Percentiles rank a stretch among this genome's conserved stretches.
Evolutionary conservation across 1,139 yeast species (phyloP).

Genomic region (Dujonia santamariae): DNA sequence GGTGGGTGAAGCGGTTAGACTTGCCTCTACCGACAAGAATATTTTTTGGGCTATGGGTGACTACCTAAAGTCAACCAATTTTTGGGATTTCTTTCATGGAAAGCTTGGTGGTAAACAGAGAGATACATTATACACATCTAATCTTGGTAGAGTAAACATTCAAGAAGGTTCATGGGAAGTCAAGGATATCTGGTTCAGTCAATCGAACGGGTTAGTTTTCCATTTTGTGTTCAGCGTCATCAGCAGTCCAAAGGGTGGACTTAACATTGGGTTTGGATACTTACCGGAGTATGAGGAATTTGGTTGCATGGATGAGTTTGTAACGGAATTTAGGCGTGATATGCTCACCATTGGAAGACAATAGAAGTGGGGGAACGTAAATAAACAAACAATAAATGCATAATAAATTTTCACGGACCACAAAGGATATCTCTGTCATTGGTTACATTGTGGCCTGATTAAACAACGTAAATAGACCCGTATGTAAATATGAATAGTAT

Average conservation of each 20-base stretch:
- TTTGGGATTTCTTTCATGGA: conserved; percentile 11
- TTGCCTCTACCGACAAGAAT: neutral
- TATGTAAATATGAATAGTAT: too few species aligned
- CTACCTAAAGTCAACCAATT: conserved; percentile 13
- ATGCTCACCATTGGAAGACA: conserved; percentile 1
- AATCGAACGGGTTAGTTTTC: conserved; percentile 19
- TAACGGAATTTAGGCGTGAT: conserved; percentile 1
- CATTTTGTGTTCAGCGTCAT: conserved; percentile 21
- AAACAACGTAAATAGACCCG: too few species aligned
- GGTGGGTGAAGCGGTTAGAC: neutral
- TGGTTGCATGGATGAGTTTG: conserved; percentile 4
- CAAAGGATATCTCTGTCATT: too few species aligned
- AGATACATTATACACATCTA: conserved; percentile 25
- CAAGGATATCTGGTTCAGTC: conserved; percentile 24
- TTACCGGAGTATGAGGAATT: conserved; percentile 14
- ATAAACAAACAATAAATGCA: too few species aligned
- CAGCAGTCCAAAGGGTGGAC: conserved; percentile 18
- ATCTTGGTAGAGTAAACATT: conserved; percentile 19
- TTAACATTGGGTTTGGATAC: conserved; percentile 20
- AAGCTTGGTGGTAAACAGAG: conserved; percentile 12
- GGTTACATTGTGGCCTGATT: too few species aligned
- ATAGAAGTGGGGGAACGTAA: too few species aligned
- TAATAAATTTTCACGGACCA: too few species aligned
- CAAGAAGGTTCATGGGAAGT: conserved; percentile 15
- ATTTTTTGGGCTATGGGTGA: conserved; percentile 8